phyloP scores from a whole-genome alignment of 2,329 filamentous ascomycete genomes.

The Fusarium multiceps region DNA sequence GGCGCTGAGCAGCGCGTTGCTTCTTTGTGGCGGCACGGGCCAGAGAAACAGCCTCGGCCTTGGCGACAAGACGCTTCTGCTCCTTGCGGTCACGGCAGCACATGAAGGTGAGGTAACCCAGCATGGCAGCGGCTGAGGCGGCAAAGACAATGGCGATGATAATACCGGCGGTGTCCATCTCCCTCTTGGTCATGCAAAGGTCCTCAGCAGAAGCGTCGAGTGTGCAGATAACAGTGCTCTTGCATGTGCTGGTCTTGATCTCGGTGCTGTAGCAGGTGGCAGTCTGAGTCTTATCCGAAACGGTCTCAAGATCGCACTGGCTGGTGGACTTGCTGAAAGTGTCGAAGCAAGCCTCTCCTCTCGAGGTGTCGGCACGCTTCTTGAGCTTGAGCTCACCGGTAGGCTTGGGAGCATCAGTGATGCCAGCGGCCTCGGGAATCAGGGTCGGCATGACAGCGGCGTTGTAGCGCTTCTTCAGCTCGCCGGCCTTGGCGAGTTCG shows the following conservation, averaged over 20 bases:
- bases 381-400: slow-evolving; percentile 26
- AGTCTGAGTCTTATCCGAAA: slow-evolving; percentile 50
- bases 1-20: slow-evolving; percentile 51
- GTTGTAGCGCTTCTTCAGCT: slow-evolving; percentile 48
- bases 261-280: slow-evolving; percentile 55
- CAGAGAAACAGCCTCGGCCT: slow-evolving; percentile 62
- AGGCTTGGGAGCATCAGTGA: slow-evolving; percentile 28
- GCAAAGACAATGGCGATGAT: slow-evolving; percentile 62
- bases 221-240: slow-evolving; percentile 58
- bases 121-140: slow-evolving; percentile 51
- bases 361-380: slow-evolving; percentile 34
- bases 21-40: slow-evolving; percentile 61
- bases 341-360: slow-evolving; percentile 52
- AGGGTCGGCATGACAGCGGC: slow-evolving; percentile 37
- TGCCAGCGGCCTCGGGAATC: slow-evolving; percentile 28
- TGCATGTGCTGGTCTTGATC: slow-evolving; percentile 54
- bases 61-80: slow-evolving; percentile 57
- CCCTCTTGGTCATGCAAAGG: slow-evolving; percentile 56
- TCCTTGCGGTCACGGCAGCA: slow-evolving; percentile 63
- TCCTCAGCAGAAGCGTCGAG: slow-evolving; percentile 51
- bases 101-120: slow-evolving; percentile 59
- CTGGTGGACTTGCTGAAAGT: slow-evolving; percentile 50
- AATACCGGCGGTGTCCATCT: slow-evolving; percentile 59
- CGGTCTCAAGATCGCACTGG: slow-evolving; percentile 55
- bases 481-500: slow-evolving; percentile 40